Percentiles rank a stretch among this genome's conserved stretches.
Evolutionary conservation across 2,329 filamentous ascomycete genomes (phyloP).

Genomic region (Thyridium curvatum): DNA sequence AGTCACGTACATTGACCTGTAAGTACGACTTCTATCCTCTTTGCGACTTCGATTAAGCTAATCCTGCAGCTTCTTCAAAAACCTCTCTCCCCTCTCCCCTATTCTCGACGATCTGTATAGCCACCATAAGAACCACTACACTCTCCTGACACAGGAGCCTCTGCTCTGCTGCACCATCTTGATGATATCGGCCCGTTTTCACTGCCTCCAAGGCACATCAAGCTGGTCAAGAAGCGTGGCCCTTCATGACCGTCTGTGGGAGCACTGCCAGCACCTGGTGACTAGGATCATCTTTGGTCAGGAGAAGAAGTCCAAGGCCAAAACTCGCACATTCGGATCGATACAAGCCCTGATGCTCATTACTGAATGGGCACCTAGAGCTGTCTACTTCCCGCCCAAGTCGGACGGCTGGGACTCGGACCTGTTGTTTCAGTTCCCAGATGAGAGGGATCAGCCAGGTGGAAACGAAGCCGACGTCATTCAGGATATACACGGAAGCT

Average conservation of each 20-base stretch:
- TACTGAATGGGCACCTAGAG: constrained; percentile 51
- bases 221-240: constrained; percentile 43
- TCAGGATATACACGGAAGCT: constrained; percentile 12
- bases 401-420: constrained; percentile 51
- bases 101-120: constrained; percentile 43
- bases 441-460: constrained; percentile 17
- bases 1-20: constrained; percentile 44
- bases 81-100: constrained; percentile 42
- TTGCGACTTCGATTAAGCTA: too few relatives aligned
- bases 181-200: constrained; percentile 48
- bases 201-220: constrained; percentile 31
- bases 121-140: constrained; percentile 38
- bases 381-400: constrained; percentile 45
- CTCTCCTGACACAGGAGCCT: constrained; percentile 42
- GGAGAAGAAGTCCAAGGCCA: constrained; percentile 42
- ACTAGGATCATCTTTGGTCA: constrained; percentile 47
- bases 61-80: constrained; percentile 35
- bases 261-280: constrained; percentile 45
- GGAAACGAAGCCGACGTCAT: not conserved
- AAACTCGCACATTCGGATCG: constrained; percentile 40
- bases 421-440: constrained; percentile 32
- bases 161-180: constrained; percentile 46
- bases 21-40: too few relatives aligned
- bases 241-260: constrained; percentile 47
- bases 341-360: constrained; percentile 47